phyloP scores from a whole-genome alignment of 2,329 filamentous ascomycete genomes.

The Diaporthe helianthi region DNA sequence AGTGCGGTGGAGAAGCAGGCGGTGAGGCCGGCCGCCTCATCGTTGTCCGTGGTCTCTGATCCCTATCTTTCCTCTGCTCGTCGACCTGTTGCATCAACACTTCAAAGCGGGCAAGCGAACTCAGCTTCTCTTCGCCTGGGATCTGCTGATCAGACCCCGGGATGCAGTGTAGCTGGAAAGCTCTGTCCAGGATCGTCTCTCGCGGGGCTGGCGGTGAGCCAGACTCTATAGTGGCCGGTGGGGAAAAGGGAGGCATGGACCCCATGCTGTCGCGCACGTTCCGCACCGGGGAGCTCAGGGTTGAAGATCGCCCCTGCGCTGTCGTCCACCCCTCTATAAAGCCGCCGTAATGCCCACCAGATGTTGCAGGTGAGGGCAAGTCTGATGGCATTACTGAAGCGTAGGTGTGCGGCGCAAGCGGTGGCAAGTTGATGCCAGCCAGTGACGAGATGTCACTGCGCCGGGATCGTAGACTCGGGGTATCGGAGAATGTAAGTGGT shows the following conservation, averaged over 20 bases:
- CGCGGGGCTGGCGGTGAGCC: constrained; percentile 61
- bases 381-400: constrained; percentile 60
- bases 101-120: constrained; percentile 70
- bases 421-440: constrained; percentile 53
- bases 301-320: constrained; percentile 65
- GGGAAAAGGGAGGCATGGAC: constrained; percentile 51
- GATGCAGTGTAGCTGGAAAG: constrained; percentile 69
- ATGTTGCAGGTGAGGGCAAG: constrained; percentile 61
- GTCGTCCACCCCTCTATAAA: constrained; percentile 68
- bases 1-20: constrained; percentile 11
- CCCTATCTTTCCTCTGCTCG: constrained; percentile 52
- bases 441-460: constrained; percentile 69
- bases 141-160: constrained; percentile 62
- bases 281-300: constrained; percentile 62
- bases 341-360: constrained; percentile 60
- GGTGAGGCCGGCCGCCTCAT: constrained; percentile 28
- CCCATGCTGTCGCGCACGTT: constrained; percentile 59
- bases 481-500: constrained; percentile 62
- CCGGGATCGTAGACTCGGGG: constrained; percentile 67
- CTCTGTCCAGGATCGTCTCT: constrained; percentile 72
- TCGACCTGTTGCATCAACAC: constrained; percentile 70
- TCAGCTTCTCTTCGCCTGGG: constrained; percentile 68
- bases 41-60: constrained; percentile 41
- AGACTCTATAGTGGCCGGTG: constrained; percentile 48
- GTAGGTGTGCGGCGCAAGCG: constrained; percentile 54